These are phyloP conservation scores for Emericellopsis terricola DNA, from an alignment of 495 filamentous ascomycete species.

Conservation along the genomic window DNA sequence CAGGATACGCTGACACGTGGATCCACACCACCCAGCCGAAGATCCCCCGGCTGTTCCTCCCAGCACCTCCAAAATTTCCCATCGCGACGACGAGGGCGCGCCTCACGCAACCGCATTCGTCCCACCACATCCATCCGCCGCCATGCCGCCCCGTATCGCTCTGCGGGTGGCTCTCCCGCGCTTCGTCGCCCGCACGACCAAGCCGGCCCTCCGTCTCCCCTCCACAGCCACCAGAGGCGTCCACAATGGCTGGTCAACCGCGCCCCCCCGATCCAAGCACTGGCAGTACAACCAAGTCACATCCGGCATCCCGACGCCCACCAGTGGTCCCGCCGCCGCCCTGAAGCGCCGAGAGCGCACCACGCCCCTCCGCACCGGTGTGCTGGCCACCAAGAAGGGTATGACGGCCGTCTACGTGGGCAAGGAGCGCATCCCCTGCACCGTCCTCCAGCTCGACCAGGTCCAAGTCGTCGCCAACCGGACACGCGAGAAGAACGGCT, in stretches of 20 bases:
- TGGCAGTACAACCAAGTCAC: slow-evolving; percentile 32
- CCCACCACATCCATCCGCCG: slow-evolving; percentile 3
- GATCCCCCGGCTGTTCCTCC: no score
- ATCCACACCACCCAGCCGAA: slow-evolving; percentile 1
- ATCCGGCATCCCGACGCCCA: slow-evolving; percentile 36
- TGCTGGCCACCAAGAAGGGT: slow-evolving; percentile 75
- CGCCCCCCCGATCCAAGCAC: slow-evolving; percentile 15
- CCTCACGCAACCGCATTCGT: slow-evolving; percentile 4
- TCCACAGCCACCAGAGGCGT: slow-evolving; percentile 26
- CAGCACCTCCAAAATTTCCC: slow-evolving; percentile 4
- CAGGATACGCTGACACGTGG: not conserved
- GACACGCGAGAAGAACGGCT: slow-evolving; percentile 63
- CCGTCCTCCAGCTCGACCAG: slow-evolving; percentile 84
- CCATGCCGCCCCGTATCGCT: slow-evolving; percentile 36
- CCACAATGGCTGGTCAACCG: slow-evolving; percentile 36
- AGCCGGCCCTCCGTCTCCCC: slow-evolving; percentile 18
- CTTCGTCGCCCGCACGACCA: slow-evolving; percentile 17
- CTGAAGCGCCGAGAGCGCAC: slow-evolving; percentile 59
- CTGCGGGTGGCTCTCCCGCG: slow-evolving; percentile 17
- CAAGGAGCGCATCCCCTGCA: slow-evolving; percentile 63
- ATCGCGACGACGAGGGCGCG: not conserved
- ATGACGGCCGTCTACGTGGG: slow-evolving; percentile 82
- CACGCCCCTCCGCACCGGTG: slow-evolving; percentile 65
- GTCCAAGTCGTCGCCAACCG: slow-evolving; percentile 78
- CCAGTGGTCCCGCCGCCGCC: slow-evolving; percentile 59